A percentile compares a stretch with the other conserved stretches of the same genome.
Conservation (phyloP, 208 protist genomes). For the Wallacemonas sp. region DNA sequence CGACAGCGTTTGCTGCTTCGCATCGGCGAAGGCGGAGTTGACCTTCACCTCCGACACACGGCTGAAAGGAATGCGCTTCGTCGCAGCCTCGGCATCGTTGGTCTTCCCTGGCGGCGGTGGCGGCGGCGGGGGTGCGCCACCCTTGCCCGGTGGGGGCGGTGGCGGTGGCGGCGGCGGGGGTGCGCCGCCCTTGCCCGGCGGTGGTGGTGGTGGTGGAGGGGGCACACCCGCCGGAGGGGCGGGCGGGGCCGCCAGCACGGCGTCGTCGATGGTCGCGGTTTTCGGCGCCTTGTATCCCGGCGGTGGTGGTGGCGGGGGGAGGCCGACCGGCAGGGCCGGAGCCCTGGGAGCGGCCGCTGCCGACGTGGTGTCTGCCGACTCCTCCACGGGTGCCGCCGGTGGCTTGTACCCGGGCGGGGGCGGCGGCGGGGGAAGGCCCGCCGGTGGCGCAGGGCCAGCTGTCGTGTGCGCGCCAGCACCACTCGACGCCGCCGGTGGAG, state of each 20-base stretch:
- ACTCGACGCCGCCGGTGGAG: background rate
- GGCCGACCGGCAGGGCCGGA: constrained; percentile 15
- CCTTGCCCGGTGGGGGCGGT: constrained; percentile 11
- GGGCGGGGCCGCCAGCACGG: background rate
- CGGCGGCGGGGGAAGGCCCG: constrained; percentile 10
- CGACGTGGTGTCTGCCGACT: no score
- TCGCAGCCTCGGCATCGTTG: constrained; percentile 10
- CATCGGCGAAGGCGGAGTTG: constrained; percentile 31
- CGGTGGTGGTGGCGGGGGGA: constrained; percentile 23
- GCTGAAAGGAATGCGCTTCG: constrained; percentile 60
- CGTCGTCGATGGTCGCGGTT: constrained; percentile 5
- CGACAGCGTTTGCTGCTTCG: constrained; percentile 12
- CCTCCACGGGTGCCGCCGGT: no score
- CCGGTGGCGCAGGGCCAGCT: background rate
- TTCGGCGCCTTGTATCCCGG: background rate
- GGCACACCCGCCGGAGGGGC: background rate
- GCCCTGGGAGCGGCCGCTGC: background rate
- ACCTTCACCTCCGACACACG: constrained; percentile 20
- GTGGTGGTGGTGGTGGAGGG: constrained; percentile 15
- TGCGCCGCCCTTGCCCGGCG: background rate
- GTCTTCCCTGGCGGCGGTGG: constrained; percentile 16
- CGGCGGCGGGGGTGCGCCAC: constrained; percentile 25
- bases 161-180: constrained; percentile 31
- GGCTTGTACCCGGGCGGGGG: constrained; percentile 11
- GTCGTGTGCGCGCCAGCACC: background rate